These are phyloP conservation scores for Tricladium varicosporioides DNA, from an alignment of 2,329 filamentous ascomycete species.

Conservation along the genomic window DNA sequence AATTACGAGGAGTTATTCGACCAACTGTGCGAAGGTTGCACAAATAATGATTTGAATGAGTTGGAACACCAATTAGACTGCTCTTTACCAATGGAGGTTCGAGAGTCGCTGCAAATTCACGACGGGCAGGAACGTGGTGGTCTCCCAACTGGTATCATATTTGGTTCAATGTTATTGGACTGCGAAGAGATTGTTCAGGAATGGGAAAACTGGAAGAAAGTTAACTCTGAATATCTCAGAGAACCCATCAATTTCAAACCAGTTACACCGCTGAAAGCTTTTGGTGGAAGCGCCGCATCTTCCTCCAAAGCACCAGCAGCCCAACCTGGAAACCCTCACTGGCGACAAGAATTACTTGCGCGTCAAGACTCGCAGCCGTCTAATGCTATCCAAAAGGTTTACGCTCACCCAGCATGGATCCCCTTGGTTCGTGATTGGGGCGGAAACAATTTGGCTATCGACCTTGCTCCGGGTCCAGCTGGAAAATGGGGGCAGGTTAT, in stretches of 20 bases:
- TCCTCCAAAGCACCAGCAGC: slow-evolving; percentile 60
- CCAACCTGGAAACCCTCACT: slow-evolving; percentile 57
- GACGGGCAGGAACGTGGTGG: slow-evolving; percentile 97
- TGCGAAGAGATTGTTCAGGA: slow-evolving; percentile 98
- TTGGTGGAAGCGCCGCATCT: slow-evolving; percentile 63
- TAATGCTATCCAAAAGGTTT: slow-evolving; percentile 84
- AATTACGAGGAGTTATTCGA: slow-evolving; percentile 94
- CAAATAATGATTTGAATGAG: slow-evolving; percentile 93
- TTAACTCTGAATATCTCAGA: slow-evolving; percentile 81
- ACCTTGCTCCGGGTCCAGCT: slow-evolving; percentile 83
- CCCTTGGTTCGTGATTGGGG: slow-evolving; percentile 96
- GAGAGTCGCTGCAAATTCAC: slow-evolving; percentile 86
- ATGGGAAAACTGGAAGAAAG: slow-evolving; percentile 93
- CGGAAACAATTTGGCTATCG: slow-evolving; percentile 93
- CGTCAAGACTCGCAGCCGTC: slow-evolving; percentile 87
- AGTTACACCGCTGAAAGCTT: slow-evolving; percentile 67
- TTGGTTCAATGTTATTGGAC: slow-evolving; percentile 91
- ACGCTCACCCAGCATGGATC: slow-evolving; percentile 93
- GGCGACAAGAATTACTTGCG: slow-evolving; percentile 81
- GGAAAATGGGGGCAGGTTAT: slow-evolving; percentile 97
- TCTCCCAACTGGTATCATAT: slow-evolving; percentile 85
- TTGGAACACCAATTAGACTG: slow-evolving; percentile 94
- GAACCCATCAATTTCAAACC: slow-evolving; percentile 54
- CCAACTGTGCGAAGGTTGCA: slow-evolving; percentile 88
- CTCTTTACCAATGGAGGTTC: slow-evolving; percentile 87